Evolutionary conservation across 2,329 filamentous ascomycete genomes (phyloP), one percentile per base, ranked within the genome.

Genomic region (Botrytis medusae): DNA sequence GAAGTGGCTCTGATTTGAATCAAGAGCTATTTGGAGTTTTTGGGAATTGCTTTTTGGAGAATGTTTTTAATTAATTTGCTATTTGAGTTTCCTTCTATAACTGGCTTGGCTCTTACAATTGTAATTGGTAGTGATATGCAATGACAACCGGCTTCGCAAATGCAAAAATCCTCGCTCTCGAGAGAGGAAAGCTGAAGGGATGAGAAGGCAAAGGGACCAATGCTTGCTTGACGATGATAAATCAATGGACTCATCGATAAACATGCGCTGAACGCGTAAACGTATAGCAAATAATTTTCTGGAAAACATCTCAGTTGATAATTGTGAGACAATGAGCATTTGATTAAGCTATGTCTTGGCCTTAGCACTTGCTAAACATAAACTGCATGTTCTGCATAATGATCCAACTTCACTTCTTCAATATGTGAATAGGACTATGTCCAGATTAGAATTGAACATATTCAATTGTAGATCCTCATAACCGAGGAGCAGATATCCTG

Each of bases 1-100:
- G 8, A 65, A 34, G 51, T 74, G 70, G 71, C 69, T 74, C 54
- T 74, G 63, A 67, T 29, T 40, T n/a, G 12, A 16, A 16, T n/a
- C 20, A 22, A 40, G 25, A 51, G 14, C 16, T 12, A 51, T 25
- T 40, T 40, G 32, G 22, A 29, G 29, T 8, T 29, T 48, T 32
- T 25, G 44, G 32, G 22, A n/a, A 51, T 12, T 29, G 22, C 40
- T 67, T 51, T 14, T 51, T 48, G 22, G 32, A 29, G 4, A 46
- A 32, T 46, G 22, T 46, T 25, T 14, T 32, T 9, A 64, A 32
- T 14, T 46, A 7, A 18, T 14, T 9, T 37, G 44, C 22, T 37
- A 37, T 18, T 18, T 25, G 14, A 51, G n/a, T 51, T 29, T 4
- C 48, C 34, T 51, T 16, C 16, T 51, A 5, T 4, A 54, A 16